phyloP scores from a whole-genome alignment of 208 protist genomes.

The Leishmania arabica region DNA sequence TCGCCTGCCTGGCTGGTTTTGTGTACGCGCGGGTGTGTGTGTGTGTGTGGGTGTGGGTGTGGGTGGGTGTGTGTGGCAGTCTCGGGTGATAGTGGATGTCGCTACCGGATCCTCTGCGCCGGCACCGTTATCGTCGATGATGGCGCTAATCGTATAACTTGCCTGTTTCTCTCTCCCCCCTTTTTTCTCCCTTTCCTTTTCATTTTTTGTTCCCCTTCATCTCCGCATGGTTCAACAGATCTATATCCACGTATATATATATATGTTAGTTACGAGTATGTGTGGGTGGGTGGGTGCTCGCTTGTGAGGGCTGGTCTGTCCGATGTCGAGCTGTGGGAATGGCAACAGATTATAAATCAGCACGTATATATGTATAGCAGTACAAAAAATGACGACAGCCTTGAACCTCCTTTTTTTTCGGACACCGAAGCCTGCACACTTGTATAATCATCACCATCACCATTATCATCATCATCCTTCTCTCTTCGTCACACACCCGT shows the following conservation, averaged over 20 bases:
- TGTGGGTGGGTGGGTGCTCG: background rate
- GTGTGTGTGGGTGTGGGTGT: too few relatives aligned
- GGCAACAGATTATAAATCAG: background rate
- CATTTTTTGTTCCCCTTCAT: background rate
- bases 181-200: too few relatives aligned
- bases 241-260: background rate
- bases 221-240: background rate
- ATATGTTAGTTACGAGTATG: too few relatives aligned
- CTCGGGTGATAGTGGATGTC: background rate
- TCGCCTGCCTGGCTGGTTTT: background rate
- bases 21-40: background rate
- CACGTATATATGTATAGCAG: too few relatives aligned
- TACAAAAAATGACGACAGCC: background rate
- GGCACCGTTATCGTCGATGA: background rate
- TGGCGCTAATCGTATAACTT: background rate
- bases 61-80: background rate
- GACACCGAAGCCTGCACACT: background rate
- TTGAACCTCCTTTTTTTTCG: background rate
- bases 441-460: background rate
- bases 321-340: background rate
- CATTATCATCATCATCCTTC: background rate
- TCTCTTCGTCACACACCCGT: background rate
- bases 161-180: background rate
- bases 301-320: background rate
- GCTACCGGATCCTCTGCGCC: background rate